phyloP scores from a whole-genome alignment of 768 basidiomycete genomes.

The Daedalea quercina region DNA sequence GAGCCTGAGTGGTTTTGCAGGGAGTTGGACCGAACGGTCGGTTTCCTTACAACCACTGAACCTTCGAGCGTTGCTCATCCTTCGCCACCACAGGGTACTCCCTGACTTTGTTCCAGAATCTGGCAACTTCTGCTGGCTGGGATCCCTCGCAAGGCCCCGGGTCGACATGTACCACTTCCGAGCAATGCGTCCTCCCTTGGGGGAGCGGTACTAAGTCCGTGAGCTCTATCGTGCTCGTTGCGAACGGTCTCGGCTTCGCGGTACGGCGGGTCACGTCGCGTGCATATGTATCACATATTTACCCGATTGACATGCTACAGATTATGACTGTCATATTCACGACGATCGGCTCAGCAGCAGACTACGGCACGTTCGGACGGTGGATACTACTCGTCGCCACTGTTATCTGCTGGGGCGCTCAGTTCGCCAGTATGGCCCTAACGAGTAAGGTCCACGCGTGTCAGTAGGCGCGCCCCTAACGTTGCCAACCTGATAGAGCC shows the following conservation, averaged over 20 bases:
- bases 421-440: constrained; percentile 70
- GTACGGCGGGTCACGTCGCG: constrained; percentile 27
- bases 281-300: neutral
- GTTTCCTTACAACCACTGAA: constrained; percentile 4
- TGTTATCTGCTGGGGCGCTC: constrained; percentile 72
- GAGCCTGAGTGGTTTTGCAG: constrained; percentile 25
- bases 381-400: constrained; percentile 74
- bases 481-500: constrained; percentile 35
- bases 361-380: constrained; percentile 70
- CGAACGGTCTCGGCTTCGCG: constrained; percentile 73
- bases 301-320: constrained; percentile 27
- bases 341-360: constrained; percentile 61
- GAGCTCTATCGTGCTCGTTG: constrained; percentile 68
- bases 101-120: constrained; percentile 67
- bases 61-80: neutral
- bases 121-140: constrained; percentile 66
- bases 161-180: constrained; percentile 62
- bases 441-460: constrained; percentile 39
- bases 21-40: constrained; percentile 57
- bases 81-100: constrained; percentile 36
- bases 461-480: neutral
- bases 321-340: constrained; percentile 81
- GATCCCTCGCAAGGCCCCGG: constrained; percentile 67
- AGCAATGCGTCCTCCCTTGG: constrained; percentile 78
- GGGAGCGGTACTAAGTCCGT: constrained; percentile 65